Conservation (phyloP, 352 stramenopile species). For the Phytophthora meadii region DNA sequence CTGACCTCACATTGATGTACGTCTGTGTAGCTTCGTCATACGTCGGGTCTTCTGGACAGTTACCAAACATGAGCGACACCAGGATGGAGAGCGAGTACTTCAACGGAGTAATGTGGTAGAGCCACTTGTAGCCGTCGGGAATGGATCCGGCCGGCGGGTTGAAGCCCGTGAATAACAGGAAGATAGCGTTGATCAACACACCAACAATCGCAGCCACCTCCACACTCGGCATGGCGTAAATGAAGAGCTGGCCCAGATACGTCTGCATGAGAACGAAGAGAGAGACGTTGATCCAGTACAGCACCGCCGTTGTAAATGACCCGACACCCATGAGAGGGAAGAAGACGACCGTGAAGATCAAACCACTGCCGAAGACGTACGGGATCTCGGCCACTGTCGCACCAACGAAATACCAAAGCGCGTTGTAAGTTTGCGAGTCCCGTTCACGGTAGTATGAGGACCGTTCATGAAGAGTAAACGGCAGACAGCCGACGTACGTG, state of each 20-base stretch:
- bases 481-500: constrained; percentile 63
- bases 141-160: constrained; percentile 52
- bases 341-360: constrained; percentile 19
- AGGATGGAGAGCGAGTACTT: constrained; percentile 45
- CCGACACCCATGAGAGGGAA: constrained; percentile 41
- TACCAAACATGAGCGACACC: constrained; percentile 29
- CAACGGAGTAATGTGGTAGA: too few species aligned
- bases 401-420: constrained; percentile 63
- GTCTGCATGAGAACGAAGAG: constrained; percentile 48
- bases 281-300: constrained; percentile 34
- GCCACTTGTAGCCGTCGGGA: constrained; percentile 52
- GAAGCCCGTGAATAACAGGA: constrained; percentile 71
- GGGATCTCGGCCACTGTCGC: constrained; percentile 71
- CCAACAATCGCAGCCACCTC: constrained; percentile 44
- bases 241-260: constrained; percentile 45
- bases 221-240: constrained; percentile 28
- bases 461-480: constrained; percentile 72
- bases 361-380: constrained; percentile 21
- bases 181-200: constrained; percentile 56
- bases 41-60: constrained; percentile 36
- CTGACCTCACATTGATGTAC: constrained; percentile 25
- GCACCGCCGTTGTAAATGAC: constrained; percentile 16
- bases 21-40: constrained; percentile 28
- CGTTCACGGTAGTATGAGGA: constrained; percentile 76
- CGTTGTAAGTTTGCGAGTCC: constrained; percentile 79